A percentile compares a stretch with the other conserved stretches of the same genome.
Conservation (phyloP, 2,329 filamentous ascomycete genomes). For the Scortechinia acanthostroma region DNA sequence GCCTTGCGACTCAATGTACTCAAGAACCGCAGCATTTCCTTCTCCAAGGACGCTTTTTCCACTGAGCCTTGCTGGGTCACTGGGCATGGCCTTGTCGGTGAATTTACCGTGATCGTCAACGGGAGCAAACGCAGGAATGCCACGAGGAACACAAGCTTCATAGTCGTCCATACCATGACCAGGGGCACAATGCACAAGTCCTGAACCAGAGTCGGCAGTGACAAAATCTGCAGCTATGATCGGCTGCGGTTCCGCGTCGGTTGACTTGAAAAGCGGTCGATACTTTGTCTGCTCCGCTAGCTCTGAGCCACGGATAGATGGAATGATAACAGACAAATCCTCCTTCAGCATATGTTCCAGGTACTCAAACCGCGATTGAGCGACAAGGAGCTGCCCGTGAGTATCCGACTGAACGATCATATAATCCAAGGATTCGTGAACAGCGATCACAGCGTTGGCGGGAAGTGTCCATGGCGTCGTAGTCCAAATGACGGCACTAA, state of each 20-base stretch:
- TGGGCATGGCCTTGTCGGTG: constrained; percentile 71
- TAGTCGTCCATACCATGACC: constrained; percentile 98
- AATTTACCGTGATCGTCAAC: constrained; percentile 78
- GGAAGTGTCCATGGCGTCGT: constrained; percentile 97
- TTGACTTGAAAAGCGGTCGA: constrained; percentile 60
- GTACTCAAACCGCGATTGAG: constrained; percentile 55
- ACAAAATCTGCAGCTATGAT: constrained; percentile 85
- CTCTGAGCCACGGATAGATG: constrained; percentile 54
- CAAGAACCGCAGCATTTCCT: constrained; percentile 64
- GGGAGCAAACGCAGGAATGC: constrained; percentile 72
- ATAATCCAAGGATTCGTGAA: constrained; percentile 72
- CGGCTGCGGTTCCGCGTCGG: constrained; percentile 47
- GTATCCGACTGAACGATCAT: constrained; percentile 48
- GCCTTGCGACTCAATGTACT: constrained; percentile 44
- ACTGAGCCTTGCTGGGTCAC: constrained; percentile 56
- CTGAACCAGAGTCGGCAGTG: constrained; percentile 80
- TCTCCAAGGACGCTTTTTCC: constrained; percentile 63
- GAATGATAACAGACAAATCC: constrained; percentile 37
- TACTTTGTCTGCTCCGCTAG: constrained; percentile 59
- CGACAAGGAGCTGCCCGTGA: constrained; percentile 55
- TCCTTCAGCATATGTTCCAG: constrained; percentile 40
- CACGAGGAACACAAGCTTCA: constrained; percentile 65
- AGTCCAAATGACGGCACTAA: constrained; percentile 92
- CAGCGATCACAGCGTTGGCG: constrained; percentile 81
- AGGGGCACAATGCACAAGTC: constrained; percentile 88